phyloP scores from a whole-genome alignment of 1,139 yeast genomes.

The Arxiozyma slooffiae region DNA sequence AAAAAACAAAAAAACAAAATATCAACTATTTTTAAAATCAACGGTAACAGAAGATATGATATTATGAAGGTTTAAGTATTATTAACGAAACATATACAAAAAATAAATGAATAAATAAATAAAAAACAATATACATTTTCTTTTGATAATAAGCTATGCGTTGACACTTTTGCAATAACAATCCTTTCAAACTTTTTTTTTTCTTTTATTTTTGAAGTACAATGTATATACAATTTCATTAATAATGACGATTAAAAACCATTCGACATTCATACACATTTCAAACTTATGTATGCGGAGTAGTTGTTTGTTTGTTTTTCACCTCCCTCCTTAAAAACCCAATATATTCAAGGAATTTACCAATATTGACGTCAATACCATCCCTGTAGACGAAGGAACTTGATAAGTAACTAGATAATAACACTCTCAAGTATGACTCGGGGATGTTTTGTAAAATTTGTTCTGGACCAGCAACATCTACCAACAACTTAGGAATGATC shows the following conservation, averaged over 20 bases:
- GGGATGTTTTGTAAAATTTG: constrained; percentile 71
- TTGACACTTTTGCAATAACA: too few relatives aligned
- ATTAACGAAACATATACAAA: too few relatives aligned
- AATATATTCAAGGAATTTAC: constrained; percentile 30
- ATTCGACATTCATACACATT: neutral
- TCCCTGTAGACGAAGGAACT: constrained; percentile 80
- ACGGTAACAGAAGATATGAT: neutral
- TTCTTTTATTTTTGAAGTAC: neutral
- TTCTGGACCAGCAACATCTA: constrained; percentile 67
- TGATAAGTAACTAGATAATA: constrained; percentile 84
- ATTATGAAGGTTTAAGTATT: neutral
- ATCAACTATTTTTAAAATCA: neutral
- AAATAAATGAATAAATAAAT: too few relatives aligned
- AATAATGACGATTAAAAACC: too few relatives aligned
- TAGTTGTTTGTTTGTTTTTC: neutral
- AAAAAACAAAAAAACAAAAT: too few relatives aligned
- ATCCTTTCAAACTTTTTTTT: too few relatives aligned
- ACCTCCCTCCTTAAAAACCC: constrained; percentile 30
- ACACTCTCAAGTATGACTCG: constrained; percentile 74
- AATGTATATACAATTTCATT: neutral
- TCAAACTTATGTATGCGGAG: neutral
- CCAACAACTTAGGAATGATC: constrained; percentile 69
- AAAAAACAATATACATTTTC: too few relatives aligned
- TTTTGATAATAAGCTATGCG: too few relatives aligned
- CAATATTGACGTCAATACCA: constrained; percentile 50